Evolutionary conservation across 2,329 filamentous ascomycete species (phyloP), one percentile per base, ranked within the genome.

Genomic region (Ceratocystis variospora): DNA sequence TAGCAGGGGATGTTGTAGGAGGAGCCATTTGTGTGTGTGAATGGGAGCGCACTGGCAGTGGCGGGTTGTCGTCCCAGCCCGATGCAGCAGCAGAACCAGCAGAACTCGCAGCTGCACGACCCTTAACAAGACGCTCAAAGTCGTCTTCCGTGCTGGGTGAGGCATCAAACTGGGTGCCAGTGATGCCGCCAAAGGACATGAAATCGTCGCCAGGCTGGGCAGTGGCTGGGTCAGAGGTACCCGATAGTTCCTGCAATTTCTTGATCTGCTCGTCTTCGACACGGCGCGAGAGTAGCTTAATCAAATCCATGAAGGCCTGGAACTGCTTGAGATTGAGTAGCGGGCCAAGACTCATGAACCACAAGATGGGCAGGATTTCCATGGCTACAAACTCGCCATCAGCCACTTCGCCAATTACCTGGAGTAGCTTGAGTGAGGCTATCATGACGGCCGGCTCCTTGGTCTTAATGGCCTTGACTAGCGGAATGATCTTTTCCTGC

Each of bases 391-490:
- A 97, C 57, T 96, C 94, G 1, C 87, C 83, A 73, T 97, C 94
- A 3, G 88, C 92, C 22, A 87, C 81, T 62, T 84, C 83, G 7
- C 91, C 91, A 33, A 99, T 87, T 62, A 96, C 88, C 62, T 83
- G 84, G 70, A 97, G 85, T 0, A 96, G 90, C 66, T 87, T 87
- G 44, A 97, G 79, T 0, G 91, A 88, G 5, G 93, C 92, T 80
- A 97, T 88, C 89, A 97, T 97, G 8, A 99, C 94, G 6, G 91
- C 92, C 0, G 94, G 94, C 74, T 99, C 94, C 73, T 96, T 97
- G 0, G 94, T 99, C 76, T 96, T 97, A 77, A 99, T 97, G 1
- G 81, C 91, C 72, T 89, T 91, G 68, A 99, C 81, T 3, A 97
- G 78, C 0, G 94, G 94, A 0, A 97, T 83, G 44, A 99, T 89